These are phyloP conservation scores for Avena insularis DNA, from an alignment of 176 grass and related monocot species.

Conservation along the genomic window DNA sequence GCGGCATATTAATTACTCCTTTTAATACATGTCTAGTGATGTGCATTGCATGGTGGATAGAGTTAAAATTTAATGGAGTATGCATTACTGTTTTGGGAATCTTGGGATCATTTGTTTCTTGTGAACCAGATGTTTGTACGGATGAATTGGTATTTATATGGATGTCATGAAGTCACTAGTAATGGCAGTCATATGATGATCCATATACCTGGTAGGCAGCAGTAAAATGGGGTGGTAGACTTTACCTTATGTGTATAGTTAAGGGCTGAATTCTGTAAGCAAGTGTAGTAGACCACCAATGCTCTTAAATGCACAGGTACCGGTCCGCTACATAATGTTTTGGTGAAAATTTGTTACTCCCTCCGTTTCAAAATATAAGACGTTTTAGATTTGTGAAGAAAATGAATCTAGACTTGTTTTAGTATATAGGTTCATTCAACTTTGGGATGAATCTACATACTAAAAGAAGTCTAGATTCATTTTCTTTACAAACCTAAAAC, in stretches of 20 bases:
- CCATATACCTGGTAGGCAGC: conserved; percentile 15
- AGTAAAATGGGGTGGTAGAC: neutral
- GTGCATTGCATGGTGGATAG: conserved; percentile 1
- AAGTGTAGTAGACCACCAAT: neutral
- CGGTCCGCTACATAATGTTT: neutral
- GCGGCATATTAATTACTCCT: conserved; percentile 11
- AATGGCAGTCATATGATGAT: neutral
- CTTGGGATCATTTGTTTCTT: neutral
- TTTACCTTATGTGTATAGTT: neutral
- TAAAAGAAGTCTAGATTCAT: too few species aligned
- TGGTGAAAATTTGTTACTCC: neutral
- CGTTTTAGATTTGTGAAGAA: too few species aligned
- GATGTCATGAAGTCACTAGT: conserved; percentile 16
- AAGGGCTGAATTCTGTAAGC: conserved; percentile 9
- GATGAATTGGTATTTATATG: neutral
- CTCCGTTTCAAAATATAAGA: too few species aligned
- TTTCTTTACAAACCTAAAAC: too few species aligned
- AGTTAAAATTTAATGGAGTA: conserved; percentile 7
- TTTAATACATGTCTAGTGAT: conserved; percentile 16
- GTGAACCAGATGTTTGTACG: neutral
- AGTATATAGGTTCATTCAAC: too few species aligned
- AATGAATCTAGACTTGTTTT: too few species aligned
- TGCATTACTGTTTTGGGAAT: neutral
- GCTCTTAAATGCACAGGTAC: conserved; percentile 15
- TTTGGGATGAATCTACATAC: too few species aligned